These are phyloP conservation scores for Phaeosphaeriaceae sp. DNA, from an alignment of 2,329 filamentous ascomycete species.

Conservation along the genomic window DNA sequence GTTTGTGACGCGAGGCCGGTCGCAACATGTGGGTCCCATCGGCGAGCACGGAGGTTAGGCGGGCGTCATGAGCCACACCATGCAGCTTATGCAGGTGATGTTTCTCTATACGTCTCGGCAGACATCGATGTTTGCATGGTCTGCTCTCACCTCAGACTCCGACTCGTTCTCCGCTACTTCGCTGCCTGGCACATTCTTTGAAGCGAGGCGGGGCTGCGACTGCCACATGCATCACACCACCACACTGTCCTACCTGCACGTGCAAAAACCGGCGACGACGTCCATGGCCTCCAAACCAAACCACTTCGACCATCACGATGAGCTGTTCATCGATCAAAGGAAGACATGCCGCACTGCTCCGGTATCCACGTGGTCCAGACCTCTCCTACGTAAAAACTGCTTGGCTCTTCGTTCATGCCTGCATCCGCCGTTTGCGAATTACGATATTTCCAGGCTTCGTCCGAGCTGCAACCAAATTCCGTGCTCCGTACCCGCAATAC, in stretches of 20 bases:
- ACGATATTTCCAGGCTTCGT: slow-evolving; percentile 18
- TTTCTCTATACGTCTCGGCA: background rate
- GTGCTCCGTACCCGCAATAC: slow-evolving; percentile 12
- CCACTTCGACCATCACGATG: background rate
- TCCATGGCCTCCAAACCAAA: background rate
- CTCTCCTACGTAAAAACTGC: background rate
- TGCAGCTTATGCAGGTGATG: slow-evolving; percentile 1
- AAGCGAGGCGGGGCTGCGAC: slow-evolving; percentile 7
- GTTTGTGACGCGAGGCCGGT: slow-evolving; percentile 6
- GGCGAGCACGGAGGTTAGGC: slow-evolving; percentile 5
- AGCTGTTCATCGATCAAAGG: slow-evolving; percentile 3
- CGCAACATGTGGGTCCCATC: slow-evolving; percentile 9
- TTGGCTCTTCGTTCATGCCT: background rate
- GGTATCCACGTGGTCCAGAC: slow-evolving; percentile 4
- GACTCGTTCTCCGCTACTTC: background rate
- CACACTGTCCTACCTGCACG: background rate
- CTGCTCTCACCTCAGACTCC: slow-evolving; percentile 4
- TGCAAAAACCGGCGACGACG: background rate
- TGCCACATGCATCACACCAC: background rate
- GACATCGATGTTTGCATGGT: background rate
- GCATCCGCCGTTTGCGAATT: background rate
- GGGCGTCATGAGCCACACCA: slow-evolving; percentile 11
- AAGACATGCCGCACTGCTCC: slow-evolving; percentile 8
- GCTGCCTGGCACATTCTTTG: slow-evolving; percentile 1
- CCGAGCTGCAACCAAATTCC: slow-evolving; percentile 11